A percentile compares a stretch with the other conserved stretches of the same genome.
Evolutionary conservation across 495 filamentous ascomycete species (phyloP).

Genomic region (Lasiosphaeria ovina): DNA sequence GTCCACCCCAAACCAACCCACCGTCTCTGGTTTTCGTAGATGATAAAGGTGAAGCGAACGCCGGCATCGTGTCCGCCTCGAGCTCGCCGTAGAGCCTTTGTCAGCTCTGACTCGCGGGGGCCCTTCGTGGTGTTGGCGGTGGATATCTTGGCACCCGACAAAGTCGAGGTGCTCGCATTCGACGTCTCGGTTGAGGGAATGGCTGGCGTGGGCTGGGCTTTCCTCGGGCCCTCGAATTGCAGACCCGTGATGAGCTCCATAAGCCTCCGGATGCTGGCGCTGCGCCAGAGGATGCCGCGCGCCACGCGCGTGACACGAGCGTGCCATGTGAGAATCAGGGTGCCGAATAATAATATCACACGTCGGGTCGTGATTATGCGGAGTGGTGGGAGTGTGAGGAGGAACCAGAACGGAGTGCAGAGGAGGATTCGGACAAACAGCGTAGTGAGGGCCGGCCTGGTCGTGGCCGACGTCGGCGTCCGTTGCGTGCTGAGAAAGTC

Average conservation of each 20-base stretch:
- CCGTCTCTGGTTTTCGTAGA: slow-evolving; percentile 94
- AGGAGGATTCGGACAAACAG: slow-evolving; percentile 87
- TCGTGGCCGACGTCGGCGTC: slow-evolving; percentile 88
- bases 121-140: slow-evolving; percentile 7
- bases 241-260: slow-evolving; percentile 74
- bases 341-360: slow-evolving; percentile 74
- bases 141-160: slow-evolving; percentile 13
- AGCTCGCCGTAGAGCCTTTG: slow-evolving; percentile 33
- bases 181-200: slow-evolving; percentile 21
- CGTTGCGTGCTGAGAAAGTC: slow-evolving; percentile 91
- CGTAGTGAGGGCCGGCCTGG: slow-evolving; percentile 83
- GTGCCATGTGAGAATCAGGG: slow-evolving; percentile 84
- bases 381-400: slow-evolving; percentile 75
- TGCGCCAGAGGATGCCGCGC: slow-evolving; percentile 88
- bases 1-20: slow-evolving; percentile 98
- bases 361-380: slow-evolving; percentile 85
- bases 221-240: slow-evolving; percentile 52
- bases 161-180: slow-evolving; percentile 14
- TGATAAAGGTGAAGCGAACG: slow-evolving; percentile 90
- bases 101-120: slow-evolving; percentile 34
- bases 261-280: slow-evolving; percentile 64
- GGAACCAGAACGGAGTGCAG: slow-evolving; percentile 83
- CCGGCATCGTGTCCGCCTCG: slow-evolving; percentile 57
- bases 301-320: slow-evolving; percentile 81
- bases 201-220: slow-evolving; percentile 16